These are phyloP conservation scores for Argentina anserina DNA, from an alignment of 306 rosid species.

Conservation along the genomic window DNA sequence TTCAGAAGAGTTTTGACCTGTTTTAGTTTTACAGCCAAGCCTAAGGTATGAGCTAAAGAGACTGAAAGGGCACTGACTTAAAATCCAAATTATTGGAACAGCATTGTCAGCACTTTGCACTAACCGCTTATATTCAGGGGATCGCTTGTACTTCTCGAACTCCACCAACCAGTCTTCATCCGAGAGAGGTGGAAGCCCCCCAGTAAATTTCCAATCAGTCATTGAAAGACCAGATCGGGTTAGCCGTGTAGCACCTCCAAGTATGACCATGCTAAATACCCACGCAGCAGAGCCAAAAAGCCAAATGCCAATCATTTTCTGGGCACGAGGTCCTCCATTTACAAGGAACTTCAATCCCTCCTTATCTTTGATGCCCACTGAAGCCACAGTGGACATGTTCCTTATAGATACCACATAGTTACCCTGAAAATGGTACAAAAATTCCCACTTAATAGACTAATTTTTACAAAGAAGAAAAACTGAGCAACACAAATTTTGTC, in stretches of 20 bases:
- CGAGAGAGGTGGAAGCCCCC: constrained; percentile 62
- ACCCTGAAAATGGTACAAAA: constrained; percentile 1
- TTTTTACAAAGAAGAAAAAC: background rate
- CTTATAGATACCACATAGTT: background rate
- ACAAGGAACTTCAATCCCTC: constrained; percentile 69
- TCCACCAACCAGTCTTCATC: constrained; percentile 69
- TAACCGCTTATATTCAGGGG: constrained; percentile 84
- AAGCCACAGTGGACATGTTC: constrained; percentile 24
- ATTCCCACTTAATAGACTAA: background rate
- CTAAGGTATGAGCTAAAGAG: constrained; percentile 35
- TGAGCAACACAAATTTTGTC: background rate
- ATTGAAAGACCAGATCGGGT: constrained; percentile 94
- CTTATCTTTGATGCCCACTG: constrained; percentile 27
- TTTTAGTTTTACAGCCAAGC: background rate
- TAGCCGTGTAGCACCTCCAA: constrained; percentile 82
- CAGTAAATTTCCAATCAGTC: constrained; percentile 90
- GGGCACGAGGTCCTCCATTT: constrained; percentile 63
- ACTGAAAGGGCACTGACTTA: background rate
- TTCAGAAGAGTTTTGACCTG: background rate
- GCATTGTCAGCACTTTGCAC: constrained; percentile 10
- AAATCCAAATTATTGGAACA: background rate
- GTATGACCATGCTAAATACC: constrained; percentile 92
- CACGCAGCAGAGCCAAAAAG: constrained; percentile 84
- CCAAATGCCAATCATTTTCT: constrained; percentile 78
- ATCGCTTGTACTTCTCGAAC: constrained; percentile 74